Base-by-base conservation (phyloP, 1,284 basidiomycete genomes). In the Ganoderma sp. region DNA sequence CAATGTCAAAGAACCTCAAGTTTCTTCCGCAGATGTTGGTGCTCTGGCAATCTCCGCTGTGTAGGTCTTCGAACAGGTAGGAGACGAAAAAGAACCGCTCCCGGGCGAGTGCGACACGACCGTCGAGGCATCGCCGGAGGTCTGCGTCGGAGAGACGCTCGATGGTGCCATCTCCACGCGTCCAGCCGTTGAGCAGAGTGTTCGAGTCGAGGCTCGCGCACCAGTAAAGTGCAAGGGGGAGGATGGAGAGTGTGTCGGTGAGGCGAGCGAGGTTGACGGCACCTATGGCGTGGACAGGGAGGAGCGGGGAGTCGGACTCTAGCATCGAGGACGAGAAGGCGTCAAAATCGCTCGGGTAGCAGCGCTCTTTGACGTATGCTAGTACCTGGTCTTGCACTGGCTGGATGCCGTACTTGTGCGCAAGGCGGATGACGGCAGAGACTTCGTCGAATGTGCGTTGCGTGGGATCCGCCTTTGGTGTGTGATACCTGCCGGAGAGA, bases 241-340 rank as follows among this genome's bases (percentile, higher is more conserved):
- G 63, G 15, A 71, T 48, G 0, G 59, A 39, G 0, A 39, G 56
- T 0, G 63, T 61, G 19, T 61, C 39, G 1, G 62, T 67, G 50
- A 71, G 63, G 0, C 63, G 67, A 0, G 70, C 70, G 25, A 69
- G 9, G 28, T 65, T 45, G 58, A 69, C 48, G 19, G 60, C 64
- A 14, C 25, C 54, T 25, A 69, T 66, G 17, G 22, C 12, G 45
- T 48, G n/a, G 8, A 8, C 45, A 22, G 5, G 45, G n/a, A 3
- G 17, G 15, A n/a, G 2, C 25, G 2, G 25, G 25, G 25, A 28
- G 2, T 37, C 34, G 9, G 45, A 10, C 5, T 48, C 10, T 2
- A n/a, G 7, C n/a, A n/a, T 14, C 22, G 10, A 9, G 22, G 22
- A 3, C 9, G 22, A 50, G n/a, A 12, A 50, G n/a, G 10, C 48